Percentiles rank a stretch among this genome's conserved stretches.
Conservation (phyloP, 192 early-diverging fungal genomes). For the Obelidium mucronatum region DNA sequence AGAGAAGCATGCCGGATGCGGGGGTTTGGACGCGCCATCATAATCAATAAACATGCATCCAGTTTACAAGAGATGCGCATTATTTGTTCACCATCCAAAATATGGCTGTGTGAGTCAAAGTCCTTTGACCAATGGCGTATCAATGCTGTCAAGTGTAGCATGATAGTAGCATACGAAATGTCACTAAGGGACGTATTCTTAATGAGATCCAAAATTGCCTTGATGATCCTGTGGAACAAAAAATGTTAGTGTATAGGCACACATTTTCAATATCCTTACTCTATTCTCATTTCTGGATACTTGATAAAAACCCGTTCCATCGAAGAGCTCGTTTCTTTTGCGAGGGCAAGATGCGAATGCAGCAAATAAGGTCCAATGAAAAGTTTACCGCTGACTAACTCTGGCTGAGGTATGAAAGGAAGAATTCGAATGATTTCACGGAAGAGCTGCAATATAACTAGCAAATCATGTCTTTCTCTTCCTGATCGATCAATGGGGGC, state of each 20-base stretch:
- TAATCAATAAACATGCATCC: slow-evolving; percentile 50
- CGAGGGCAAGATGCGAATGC: slow-evolving; percentile 47
- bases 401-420: slow-evolving; percentile 52
- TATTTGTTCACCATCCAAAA: slow-evolving; percentile 43
- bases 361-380: slow-evolving; percentile 58
- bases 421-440: slow-evolving; percentile 51
- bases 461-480: slow-evolving; percentile 35
- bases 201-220: slow-evolving; percentile 55
- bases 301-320: slow-evolving; percentile 46
- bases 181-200: slow-evolving; percentile 54
- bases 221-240: slow-evolving; percentile 57
- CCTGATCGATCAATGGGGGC: slow-evolving; percentile 29
- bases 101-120: neutral
- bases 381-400: slow-evolving; percentile 49
- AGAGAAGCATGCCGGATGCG: slow-evolving; percentile 50
- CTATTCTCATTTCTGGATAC: slow-evolving; percentile 49
- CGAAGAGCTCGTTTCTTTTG: slow-evolving; percentile 37
- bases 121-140: slow-evolving; percentile 50
- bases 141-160: slow-evolving; percentile 42
- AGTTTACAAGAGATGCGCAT: slow-evolving; percentile 58
- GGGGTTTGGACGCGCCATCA: slow-evolving; percentile 53
- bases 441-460: slow-evolving; percentile 42
- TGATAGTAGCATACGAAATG: slow-evolving; percentile 51
- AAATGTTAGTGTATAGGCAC: neutral
- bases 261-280: slow-evolving; percentile 32